Evolutionary conservation across 176 grass and related monocot genomes (phyloP).

Genomic region (Dendrocalamus sinicus): DNA sequence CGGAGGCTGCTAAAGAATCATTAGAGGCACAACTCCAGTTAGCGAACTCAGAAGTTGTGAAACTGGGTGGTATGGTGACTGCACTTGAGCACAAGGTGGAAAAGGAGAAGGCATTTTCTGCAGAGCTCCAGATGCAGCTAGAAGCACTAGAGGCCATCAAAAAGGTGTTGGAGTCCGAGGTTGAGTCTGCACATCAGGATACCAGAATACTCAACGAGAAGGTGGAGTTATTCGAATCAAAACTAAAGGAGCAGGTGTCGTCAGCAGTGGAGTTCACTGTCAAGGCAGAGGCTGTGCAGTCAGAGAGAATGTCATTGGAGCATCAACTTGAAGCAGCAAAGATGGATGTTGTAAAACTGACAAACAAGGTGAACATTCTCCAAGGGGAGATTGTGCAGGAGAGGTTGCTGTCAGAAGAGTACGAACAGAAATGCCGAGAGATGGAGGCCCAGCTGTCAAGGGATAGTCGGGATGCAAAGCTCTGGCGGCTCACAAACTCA

Average conservation of each 20-base stretch:
- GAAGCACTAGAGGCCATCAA: constrained; percentile 58
- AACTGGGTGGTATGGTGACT: constrained; percentile 51
- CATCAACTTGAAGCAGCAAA: constrained; percentile 62
- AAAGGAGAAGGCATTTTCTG: constrained; percentile 75
- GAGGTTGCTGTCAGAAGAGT: constrained; percentile 65
- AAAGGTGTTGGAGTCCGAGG: constrained; percentile 57
- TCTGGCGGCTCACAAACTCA: constrained; percentile 56
- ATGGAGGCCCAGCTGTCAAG: constrained; percentile 66
- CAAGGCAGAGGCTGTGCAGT: constrained; percentile 55
- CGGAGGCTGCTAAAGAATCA: constrained; percentile 53
- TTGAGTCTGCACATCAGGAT: constrained; percentile 55
- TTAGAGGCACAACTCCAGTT: constrained; percentile 66
- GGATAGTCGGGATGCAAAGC: constrained; percentile 54
- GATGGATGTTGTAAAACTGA: constrained; percentile 58
- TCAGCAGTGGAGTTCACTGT: constrained; percentile 51
- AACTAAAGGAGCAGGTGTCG: constrained; percentile 58
- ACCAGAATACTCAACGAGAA: constrained; percentile 51
- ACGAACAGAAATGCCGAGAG: constrained; percentile 59
- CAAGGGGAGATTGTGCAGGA: constrained; percentile 70
- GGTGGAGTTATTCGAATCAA: constrained; percentile 57
- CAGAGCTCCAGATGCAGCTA: constrained; percentile 64
- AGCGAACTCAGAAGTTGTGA: constrained; percentile 55
- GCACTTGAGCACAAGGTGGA: constrained; percentile 61
- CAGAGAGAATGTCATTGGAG: constrained; percentile 59
- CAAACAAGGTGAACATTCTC: constrained; percentile 62